Evolutionary conservation across 306 rosid genomes (phyloP).

Genomic region (Canavalia ensiformis): DNA sequence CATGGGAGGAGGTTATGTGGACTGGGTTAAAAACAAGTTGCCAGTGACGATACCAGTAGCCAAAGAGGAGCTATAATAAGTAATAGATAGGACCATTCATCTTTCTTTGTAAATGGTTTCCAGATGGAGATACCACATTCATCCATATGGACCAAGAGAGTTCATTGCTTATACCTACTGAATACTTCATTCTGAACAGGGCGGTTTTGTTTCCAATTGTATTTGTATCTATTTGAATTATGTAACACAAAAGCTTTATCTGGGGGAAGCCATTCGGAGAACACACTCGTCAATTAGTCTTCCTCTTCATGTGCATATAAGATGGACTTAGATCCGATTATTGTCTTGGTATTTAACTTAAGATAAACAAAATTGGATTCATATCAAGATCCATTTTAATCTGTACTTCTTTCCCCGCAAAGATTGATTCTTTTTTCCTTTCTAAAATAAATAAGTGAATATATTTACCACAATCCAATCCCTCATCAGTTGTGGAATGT

Average conservation of each 20-base stretch:
- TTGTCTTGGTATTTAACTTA: not conserved
- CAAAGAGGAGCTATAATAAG: conserved; percentile 48
- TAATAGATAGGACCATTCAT: not conserved
- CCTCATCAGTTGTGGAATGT: conserved; percentile 16
- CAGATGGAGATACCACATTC: not conserved
- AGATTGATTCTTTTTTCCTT: not conserved
- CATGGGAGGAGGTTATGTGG: conserved; percentile 84
- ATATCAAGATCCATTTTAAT: not conserved
- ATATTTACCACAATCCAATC: not conserved
- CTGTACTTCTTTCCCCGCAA: no score
- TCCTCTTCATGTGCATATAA: not conserved
- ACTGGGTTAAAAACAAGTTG: conserved; percentile 70
- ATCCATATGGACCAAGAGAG: not conserved
- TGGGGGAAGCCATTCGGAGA: not conserved
- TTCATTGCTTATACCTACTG: not conserved
- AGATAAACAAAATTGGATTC: not conserved
- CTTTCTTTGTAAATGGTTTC: not conserved
- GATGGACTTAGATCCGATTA: not conserved
- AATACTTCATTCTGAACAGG: not conserved
- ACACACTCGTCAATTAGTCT: not conserved
- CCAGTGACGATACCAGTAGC: conserved; percentile 48
- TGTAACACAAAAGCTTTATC: not conserved
- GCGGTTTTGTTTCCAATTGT: not conserved
- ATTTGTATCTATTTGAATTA: not conserved
- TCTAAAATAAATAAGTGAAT: not conserved